A percentile compares a stretch with the other conserved stretches of the same genome.
These are phyloP conservation scores for Pseudozyma tsukubaensis DNA, from an alignment of 1,284 basidiomycete species.

Conservation along the genomic window DNA sequence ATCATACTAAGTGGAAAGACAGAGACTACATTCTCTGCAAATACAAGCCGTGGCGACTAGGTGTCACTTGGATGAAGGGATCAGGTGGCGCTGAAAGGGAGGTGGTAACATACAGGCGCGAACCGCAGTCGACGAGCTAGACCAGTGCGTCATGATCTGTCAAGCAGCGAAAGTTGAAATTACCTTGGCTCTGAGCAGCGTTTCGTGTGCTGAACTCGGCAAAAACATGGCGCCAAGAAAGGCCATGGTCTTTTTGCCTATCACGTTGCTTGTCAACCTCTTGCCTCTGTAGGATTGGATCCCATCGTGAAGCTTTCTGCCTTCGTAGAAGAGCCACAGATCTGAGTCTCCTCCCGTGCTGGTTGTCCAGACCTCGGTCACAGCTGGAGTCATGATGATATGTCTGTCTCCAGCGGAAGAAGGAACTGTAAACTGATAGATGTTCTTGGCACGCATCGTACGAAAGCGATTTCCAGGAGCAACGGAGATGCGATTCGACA, in stretches of 20 bases:
- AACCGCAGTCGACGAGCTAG: neutral
- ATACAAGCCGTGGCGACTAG: too few relatives aligned
- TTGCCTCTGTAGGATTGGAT: neutral
- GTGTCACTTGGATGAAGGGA: too few relatives aligned
- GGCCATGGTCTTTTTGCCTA: neutral
- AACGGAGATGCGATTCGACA: neutral
- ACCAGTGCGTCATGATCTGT: neutral
- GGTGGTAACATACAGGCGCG: neutral
- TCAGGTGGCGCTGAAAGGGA: too few relatives aligned
- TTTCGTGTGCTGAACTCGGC: neutral
- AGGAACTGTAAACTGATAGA: neutral
- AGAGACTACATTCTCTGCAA: too few relatives aligned
- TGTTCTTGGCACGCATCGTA: neutral
- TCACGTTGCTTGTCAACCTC: too few relatives aligned
- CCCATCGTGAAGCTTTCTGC: neutral
- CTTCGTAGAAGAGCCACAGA: constrained; percentile 2
- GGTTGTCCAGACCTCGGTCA: neutral
- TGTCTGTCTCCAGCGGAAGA: neutral
- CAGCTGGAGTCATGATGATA: neutral
- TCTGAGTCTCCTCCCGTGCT: neutral
- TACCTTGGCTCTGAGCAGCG: neutral
- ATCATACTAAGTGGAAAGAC: too few relatives aligned
- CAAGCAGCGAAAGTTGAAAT: neutral
- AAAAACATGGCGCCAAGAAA: neutral
- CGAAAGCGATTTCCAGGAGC: neutral